Evolutionary conservation across 441 rosid genomes (phyloP).

Genomic region (Gossypium lobatum): DNA sequence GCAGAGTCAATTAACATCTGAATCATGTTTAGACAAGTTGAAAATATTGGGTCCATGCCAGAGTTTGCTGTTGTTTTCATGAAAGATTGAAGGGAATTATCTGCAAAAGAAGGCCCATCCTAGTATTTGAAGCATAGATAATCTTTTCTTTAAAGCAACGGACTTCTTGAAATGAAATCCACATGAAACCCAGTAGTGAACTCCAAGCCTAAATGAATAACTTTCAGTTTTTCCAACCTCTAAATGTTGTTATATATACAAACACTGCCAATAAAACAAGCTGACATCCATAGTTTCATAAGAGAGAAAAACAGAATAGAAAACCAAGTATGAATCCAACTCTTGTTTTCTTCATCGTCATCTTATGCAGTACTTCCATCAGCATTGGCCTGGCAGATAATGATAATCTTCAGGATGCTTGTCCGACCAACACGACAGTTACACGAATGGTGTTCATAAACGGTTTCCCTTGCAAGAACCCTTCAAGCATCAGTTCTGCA

Average conservation of each 20-base stretch:
- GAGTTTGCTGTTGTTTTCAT: conserved; percentile 9
- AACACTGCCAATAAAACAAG: neutral
- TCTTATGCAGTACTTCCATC: conserved; percentile 21
- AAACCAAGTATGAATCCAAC: conserved; percentile 32
- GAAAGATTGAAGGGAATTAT: conserved; percentile 18
- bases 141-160: conserved; percentile 42
- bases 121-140: conserved; percentile 10
- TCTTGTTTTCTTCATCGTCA: conserved; percentile 17
- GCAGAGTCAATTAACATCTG: conserved; percentile 1
- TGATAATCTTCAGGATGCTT: conserved; percentile 54
- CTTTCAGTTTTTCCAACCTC: conserved; percentile 29
- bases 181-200: conserved; percentile 43
- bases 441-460: conserved; percentile 49
- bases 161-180: conserved; percentile 37
- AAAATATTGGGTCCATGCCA: conserved; percentile 2
- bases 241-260: conserved; percentile 6
- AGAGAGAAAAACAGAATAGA: no score
- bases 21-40: neutral
- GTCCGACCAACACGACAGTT: conserved; percentile 45
- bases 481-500: conserved; percentile 34
- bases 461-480: conserved; percentile 81
- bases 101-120: conserved; percentile 8
- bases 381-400: conserved; percentile 29
- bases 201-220: conserved; percentile 34
- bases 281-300: conserved; percentile 11